Evolutionary conservation across 2,329 filamentous ascomycete species (phyloP).

Genomic region (Monosporascus sp.): DNA sequence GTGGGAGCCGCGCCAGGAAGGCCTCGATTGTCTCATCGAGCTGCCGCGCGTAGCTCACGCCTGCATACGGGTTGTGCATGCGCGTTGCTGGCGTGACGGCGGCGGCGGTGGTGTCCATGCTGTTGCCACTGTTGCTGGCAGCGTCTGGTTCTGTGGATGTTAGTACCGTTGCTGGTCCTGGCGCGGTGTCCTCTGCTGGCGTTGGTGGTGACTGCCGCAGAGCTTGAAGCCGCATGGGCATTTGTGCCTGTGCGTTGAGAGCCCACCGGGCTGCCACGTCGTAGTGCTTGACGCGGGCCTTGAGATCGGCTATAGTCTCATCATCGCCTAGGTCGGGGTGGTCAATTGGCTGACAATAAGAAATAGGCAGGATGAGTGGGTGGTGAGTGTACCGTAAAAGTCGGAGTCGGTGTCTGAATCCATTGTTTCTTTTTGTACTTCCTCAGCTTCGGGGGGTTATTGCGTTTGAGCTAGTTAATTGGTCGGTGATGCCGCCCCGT

Average conservation of each 20-base stretch:
- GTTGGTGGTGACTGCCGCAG: slow-evolving; percentile 3
- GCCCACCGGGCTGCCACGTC: not conserved
- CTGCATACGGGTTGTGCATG: slow-evolving; percentile 56
- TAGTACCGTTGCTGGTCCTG: too few species aligned
- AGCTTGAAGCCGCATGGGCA: not conserved
- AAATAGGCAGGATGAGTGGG: not conserved
- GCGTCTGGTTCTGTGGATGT: too few species aligned
- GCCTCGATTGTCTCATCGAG: slow-evolving; percentile 56
- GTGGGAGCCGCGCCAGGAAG: slow-evolving; percentile 66
- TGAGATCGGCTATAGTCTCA: not conserved
- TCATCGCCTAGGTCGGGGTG: not conserved
- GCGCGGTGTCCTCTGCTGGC: too few species aligned
- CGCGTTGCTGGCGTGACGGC: slow-evolving; percentile 16
- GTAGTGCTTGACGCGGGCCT: not conserved
- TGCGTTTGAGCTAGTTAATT: not conserved
- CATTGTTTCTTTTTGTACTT: not conserved
- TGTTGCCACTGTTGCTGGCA: too few species aligned
- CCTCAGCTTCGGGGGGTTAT: not conserved
- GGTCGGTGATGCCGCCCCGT: not conserved
- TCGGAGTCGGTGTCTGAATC: not conserved
- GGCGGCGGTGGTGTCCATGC: not conserved
- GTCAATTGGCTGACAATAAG: not conserved
- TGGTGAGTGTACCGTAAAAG: not conserved
- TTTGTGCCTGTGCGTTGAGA: not conserved
- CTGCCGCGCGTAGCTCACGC: slow-evolving; percentile 53